Conservation (phyloP, 1,284 basidiomycete genomes). For the Trichosporon sp. region DNA sequence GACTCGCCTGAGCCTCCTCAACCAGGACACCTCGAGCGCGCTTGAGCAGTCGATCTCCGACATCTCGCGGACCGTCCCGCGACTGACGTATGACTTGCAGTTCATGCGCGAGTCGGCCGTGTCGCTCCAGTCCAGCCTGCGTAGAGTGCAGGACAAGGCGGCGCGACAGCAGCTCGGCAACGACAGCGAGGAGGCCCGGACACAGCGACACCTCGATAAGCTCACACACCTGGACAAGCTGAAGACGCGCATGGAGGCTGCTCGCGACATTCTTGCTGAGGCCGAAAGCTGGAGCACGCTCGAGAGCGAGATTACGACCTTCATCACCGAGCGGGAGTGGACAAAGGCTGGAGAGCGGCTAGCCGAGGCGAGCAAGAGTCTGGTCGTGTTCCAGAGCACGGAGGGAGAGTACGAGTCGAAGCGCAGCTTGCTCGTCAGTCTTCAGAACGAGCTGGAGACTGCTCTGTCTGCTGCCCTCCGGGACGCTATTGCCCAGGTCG, state of each 20-base stretch:
- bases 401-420: conserved; percentile 75
- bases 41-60: conserved; percentile 85
- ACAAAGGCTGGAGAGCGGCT: conserved; percentile 81
- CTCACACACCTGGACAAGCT: conserved; percentile 74
- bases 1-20: conserved; percentile 70
- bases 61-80: conserved; percentile 77
- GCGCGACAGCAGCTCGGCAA: conserved; percentile 33
- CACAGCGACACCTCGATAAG: conserved; percentile 56
- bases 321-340: conserved; percentile 63
- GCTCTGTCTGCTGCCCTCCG: conserved; percentile 78
- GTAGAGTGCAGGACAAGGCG: conserved; percentile 56
- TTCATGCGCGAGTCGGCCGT: conserved; percentile 88
- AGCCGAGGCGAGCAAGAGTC: conserved; percentile 75
- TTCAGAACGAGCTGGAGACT: conserved; percentile 91
- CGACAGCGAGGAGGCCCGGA: conserved; percentile 30
- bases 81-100: conserved; percentile 86
- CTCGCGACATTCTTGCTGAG: conserved; percentile 77
- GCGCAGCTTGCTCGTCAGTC: conserved; percentile 72
- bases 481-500: conserved; percentile 69
- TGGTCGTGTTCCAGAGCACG: conserved; percentile 85
- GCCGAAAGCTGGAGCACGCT: conserved; percentile 92
- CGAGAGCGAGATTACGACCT: conserved; percentile 78
- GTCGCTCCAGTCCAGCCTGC: conserved; percentile 63
- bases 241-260: conserved; percentile 76
- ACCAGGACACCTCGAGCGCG: conserved; percentile 75